Evolutionary conservation across 768 basidiomycete genomes (phyloP).

Genomic region (Boletus rex-veris): DNA sequence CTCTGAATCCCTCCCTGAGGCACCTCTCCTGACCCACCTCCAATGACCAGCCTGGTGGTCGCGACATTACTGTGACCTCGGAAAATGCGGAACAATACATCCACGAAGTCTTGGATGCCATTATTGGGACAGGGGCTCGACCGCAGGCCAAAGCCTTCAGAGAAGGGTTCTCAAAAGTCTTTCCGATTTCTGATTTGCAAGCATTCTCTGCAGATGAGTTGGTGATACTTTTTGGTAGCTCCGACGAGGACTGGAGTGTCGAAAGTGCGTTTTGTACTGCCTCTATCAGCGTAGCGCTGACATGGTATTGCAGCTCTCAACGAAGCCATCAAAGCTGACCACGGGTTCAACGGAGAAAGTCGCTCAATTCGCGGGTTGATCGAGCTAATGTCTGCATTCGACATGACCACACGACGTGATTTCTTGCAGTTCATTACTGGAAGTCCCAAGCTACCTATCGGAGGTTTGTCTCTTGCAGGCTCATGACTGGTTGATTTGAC

Average conservation of each 20-base stretch:
- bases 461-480: conserved; percentile 55
- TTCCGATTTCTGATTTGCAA: conserved; percentile 86
- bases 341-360: conserved; percentile 96
- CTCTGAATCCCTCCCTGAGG: not conserved
- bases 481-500: not conserved
- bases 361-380: conserved; percentile 85
- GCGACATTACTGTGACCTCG: conserved; percentile 75
- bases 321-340: conserved; percentile 93
- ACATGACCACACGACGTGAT: conserved; percentile 68
- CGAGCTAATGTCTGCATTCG: conserved; percentile 82
- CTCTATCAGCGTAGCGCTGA: not conserved
- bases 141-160: conserved; percentile 87
- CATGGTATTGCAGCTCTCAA: conserved; percentile 57
- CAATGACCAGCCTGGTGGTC: conserved; percentile 63
- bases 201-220: conserved; percentile 94
- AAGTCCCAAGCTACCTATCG: conserved; percentile 93
- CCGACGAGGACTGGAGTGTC: conserved; percentile 94
- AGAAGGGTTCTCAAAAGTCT: conserved; percentile 94
- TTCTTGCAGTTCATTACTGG: conserved; percentile 98
- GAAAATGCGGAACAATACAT: conserved; percentile 91
- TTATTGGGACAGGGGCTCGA: conserved; percentile 75
- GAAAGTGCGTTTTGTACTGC: conserved; percentile 63
- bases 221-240: conserved; percentile 93
- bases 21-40: not conserved
- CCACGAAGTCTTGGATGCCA: conserved; percentile 79